Evolutionary conservation across 73 alveolate genomes (phyloP).

Genomic region (Blepharisma stoltei): DNA sequence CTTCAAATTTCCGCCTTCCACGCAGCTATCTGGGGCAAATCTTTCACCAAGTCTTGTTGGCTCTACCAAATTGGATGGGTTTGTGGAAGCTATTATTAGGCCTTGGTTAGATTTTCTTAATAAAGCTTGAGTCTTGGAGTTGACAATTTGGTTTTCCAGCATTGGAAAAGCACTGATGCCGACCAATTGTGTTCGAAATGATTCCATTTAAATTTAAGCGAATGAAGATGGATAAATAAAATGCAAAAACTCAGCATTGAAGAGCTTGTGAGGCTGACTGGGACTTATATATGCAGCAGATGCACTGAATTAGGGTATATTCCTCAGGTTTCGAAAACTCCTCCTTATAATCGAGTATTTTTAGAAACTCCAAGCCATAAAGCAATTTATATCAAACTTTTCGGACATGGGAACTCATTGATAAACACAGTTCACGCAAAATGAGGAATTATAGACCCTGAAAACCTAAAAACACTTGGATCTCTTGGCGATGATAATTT

Average conservation of each 20-base stretch:
- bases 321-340: neutral
- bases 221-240: too few relatives aligned
- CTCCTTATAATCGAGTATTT: neutral
- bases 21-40: slow-evolving; percentile 28
- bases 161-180: neutral
- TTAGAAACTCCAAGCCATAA: neutral
- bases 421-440: slow-evolving; percentile 7
- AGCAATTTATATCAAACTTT: slow-evolving; percentile 4
- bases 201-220: too few relatives aligned
- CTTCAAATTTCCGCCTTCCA: neutral
- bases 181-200: slow-evolving; percentile 4
- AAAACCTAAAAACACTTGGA: neutral
- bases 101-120: neutral
- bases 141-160: slow-evolving; percentile 4
- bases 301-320: slow-evolving; percentile 6
- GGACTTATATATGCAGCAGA: neutral
- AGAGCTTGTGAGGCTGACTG: neutral
- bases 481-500: slow-evolving; percentile 10
- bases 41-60: slow-evolving; percentile 13
- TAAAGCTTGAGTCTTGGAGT: neutral
- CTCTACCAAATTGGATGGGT: slow-evolving; percentile 12
- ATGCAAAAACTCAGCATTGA: neutral
- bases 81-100: neutral
- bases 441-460: slow-evolving; percentile 15
- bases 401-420: neutral